Base-by-base conservation (phyloP, 2,329 filamentous ascomycete species). In the Cladophialophora immunda region DNA sequence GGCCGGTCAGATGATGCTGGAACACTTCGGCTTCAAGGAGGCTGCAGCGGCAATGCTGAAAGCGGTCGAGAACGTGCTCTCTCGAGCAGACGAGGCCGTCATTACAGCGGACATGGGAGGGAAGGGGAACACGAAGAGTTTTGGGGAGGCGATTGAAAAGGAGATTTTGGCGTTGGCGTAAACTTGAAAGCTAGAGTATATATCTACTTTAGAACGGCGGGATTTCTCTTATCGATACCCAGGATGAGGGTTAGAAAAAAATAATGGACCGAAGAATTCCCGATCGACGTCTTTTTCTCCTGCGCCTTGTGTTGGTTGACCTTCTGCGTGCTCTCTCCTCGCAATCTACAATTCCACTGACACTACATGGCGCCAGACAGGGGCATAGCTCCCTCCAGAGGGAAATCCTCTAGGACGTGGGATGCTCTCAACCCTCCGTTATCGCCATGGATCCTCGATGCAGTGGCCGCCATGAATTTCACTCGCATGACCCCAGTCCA, bases 1-100 rank as follows among this genome's bases (percentile, higher is more conserved):
- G 77, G 92, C 89, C 81, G 96, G 92, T 81, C 95, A 98, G 85
- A 98, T 99, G 95, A 98, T 99, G 95, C 84, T 99, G 87, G 90
- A 95, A 82, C 94, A 62, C 15, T 62, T 62, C 27, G 90, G 92
- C 76, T 87, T 98, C 72, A 89, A 84, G 81, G 87, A 93, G 71
- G 90, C 97, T 80, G 95, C 95, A 73, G 81, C 85, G 79, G 90
- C 89, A 80, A 97, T 99, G 78, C 92, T 98, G 86, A 91, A 89
- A 82, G 94, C 95, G 72, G 95, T 94, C 78, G 97, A 98, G 81
- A 92, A 92, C 80, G 97, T 94, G 70, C 87, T 99, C 73, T 90
- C 93, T 68, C 64, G 54, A 30, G 61, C 62, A 22, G 94, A 98
- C 86, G 94, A 95, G 84, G 97, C 97, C 89, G 52, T 62, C 34